Percentiles rank a stretch among this genome's conserved stretches.
phyloP scores from a whole-genome alignment of 2,329 filamentous ascomycete species.

The Paramyrothecium roridum region DNA sequence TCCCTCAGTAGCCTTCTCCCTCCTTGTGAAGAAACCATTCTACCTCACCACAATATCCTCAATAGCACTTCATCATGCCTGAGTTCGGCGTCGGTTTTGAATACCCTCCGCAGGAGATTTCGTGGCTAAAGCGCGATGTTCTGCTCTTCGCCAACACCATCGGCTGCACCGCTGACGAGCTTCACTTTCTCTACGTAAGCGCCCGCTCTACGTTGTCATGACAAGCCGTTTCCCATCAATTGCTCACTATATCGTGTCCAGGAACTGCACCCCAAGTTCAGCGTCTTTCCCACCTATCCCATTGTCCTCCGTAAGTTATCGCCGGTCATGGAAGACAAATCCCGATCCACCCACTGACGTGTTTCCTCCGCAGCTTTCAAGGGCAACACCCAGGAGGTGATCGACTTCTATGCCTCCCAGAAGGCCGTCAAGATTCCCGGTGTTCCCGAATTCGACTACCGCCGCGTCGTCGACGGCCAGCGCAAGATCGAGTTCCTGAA shows the following conservation, averaged over 20 bases:
- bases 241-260: slow-evolving; percentile 26
- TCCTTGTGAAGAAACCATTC: neutral
- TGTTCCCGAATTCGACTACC: slow-evolving; percentile 72
- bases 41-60: neutral
- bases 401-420: slow-evolving; percentile 78
- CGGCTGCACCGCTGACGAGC: slow-evolving; percentile 78
- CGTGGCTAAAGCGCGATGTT: slow-evolving; percentile 84
- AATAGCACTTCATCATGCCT: slow-evolving; percentile 25
- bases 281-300: slow-evolving; percentile 86
- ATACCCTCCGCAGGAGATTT: slow-evolving; percentile 71
- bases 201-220: neutral
- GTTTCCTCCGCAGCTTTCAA: slow-evolving; percentile 61
- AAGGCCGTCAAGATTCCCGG: slow-evolving; percentile 66
- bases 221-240: slow-evolving; percentile 7
- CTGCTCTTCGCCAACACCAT: slow-evolving; percentile 90
- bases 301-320: slow-evolving; percentile 65
- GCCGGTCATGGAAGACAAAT: neutral
- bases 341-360: slow-evolving; percentile 4
- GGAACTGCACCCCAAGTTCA: slow-evolving; percentile 85
- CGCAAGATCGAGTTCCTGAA: slow-evolving; percentile 75
- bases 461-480: slow-evolving; percentile 78
- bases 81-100: slow-evolving; percentile 69
- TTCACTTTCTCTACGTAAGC: slow-evolving; percentile 86
- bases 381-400: slow-evolving; percentile 68
- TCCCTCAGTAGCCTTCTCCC: neutral